Conservation (phyloP, 106 monocot genomes). For the Acanthochlamys bracteata region DNA sequence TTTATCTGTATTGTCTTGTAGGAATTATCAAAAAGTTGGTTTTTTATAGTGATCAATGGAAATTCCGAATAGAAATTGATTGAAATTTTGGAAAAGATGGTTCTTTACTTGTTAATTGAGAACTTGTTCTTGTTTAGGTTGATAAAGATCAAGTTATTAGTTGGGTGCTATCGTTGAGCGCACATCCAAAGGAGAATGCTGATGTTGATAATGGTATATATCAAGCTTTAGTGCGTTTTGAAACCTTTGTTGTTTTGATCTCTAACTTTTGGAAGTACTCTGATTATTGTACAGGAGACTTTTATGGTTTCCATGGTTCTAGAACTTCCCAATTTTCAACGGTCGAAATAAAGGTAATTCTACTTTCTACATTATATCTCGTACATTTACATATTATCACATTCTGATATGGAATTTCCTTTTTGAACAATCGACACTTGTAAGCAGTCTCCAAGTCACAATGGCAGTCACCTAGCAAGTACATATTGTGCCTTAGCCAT, state of each 20-base stretch:
- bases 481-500: slow-evolving; percentile 86
- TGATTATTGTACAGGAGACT: slow-evolving; percentile 37
- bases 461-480: slow-evolving; percentile 80
- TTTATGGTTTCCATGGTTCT: slow-evolving; percentile 90
- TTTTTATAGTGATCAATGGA: too few species aligned
- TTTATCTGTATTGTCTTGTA: too few species aligned
- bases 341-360: slow-evolving; percentile 26
- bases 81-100: not conserved
- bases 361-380: not conserved
- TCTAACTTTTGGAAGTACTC: not conserved
- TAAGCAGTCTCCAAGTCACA: slow-evolving; percentile 31
- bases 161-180: slow-evolving; percentile 88
- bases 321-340: slow-evolving; percentile 41
- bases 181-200: slow-evolving; percentile 18
- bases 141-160: slow-evolving; percentile 54
- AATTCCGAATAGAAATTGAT: too few species aligned
- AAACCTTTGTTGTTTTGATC: not conserved
- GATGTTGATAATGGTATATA: slow-evolving; percentile 36
- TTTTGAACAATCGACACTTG: not conserved
- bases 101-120: not conserved
- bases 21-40: too few species aligned
- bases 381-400: too few species aligned
- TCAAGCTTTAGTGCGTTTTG: too few species aligned
- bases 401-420: too few species aligned
- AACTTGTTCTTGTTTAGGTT: slow-evolving; percentile 33